phyloP scores from a whole-genome alignment of 306 rosid genomes.

The Canavalia gladiata region DNA sequence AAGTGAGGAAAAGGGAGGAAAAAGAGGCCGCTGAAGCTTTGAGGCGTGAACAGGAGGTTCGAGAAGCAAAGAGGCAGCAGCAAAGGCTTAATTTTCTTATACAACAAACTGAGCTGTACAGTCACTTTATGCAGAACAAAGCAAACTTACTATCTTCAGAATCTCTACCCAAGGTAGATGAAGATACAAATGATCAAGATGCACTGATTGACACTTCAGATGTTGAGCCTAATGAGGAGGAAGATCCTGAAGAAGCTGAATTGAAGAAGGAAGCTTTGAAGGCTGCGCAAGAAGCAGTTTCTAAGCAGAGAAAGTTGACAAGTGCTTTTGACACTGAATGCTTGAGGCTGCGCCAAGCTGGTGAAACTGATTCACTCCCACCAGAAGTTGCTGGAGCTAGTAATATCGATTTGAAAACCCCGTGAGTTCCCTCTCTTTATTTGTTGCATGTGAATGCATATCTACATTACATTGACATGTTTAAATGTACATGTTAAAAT shows the following conservation, averaged over 20 bases:
- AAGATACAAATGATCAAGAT: conserved; percentile 63
- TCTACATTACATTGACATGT: neutral
- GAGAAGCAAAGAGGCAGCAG: conserved; percentile 99
- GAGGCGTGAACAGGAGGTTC: conserved; percentile 94
- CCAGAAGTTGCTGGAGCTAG: conserved; percentile 94
- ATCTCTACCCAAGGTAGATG: conserved; percentile 63
- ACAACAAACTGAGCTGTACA: conserved; percentile 96
- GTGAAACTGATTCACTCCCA: conserved; percentile 72
- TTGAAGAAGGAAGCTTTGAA: conserved; percentile 91
- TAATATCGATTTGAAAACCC: conserved; percentile 90
- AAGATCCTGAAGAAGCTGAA: conserved; percentile 92
- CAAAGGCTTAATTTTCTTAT: conserved; percentile 98
- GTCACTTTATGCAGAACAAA: conserved; percentile 99
- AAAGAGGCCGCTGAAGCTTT: conserved; percentile 97
- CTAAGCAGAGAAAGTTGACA: conserved; percentile 87
- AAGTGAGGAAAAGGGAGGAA: conserved; percentile 93
- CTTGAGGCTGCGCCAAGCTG: conserved; percentile 77
- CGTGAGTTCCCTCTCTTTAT: conserved; percentile 63
- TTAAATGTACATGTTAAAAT: conserved; percentile 26
- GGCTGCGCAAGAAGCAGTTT: conserved; percentile 99
- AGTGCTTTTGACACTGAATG: conserved; percentile 90
- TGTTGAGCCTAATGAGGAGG: conserved; percentile 64
- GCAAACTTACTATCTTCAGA: conserved; percentile 77
- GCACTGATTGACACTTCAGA: conserved; percentile 56
- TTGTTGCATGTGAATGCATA: conserved; percentile 10